phyloP scores from a whole-genome alignment of 352 stramenopile species.

The Pseudoperonospora humuli region DNA sequence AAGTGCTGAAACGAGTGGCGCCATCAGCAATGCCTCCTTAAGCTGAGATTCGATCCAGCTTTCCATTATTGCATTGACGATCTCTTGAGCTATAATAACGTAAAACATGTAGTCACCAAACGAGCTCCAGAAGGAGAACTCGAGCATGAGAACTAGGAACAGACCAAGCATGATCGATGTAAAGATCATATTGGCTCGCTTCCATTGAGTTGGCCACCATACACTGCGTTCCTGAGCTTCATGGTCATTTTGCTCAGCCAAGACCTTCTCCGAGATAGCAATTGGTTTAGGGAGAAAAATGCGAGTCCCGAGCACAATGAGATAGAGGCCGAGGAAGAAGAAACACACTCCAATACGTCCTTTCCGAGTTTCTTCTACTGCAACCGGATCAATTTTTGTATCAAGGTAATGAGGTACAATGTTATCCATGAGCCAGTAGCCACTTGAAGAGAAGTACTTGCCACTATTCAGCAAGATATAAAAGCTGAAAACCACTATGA shows the following conservation, averaged over 20 bases:
- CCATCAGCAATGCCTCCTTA: constrained; percentile 87
- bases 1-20: constrained; percentile 85
- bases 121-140: constrained; percentile 94
- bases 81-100: constrained; percentile 90
- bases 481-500: constrained; percentile 50
- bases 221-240: constrained; percentile 59
- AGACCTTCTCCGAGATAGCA: constrained; percentile 84
- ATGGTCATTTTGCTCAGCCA: constrained; percentile 74
- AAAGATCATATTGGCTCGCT: constrained; percentile 92
- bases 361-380: constrained; percentile 48
- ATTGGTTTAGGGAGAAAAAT: constrained; percentile 91
- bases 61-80: constrained; percentile 86
- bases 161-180: constrained; percentile 88
- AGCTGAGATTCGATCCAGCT: constrained; percentile 86
- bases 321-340: constrained; percentile 84
- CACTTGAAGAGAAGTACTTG: constrained; percentile 30
- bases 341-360: constrained; percentile 92
- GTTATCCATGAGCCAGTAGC: constrained; percentile 78
- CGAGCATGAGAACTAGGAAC: constrained; percentile 91
- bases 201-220: constrained; percentile 92
- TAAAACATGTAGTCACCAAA: constrained; percentile 96
- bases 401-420: constrained; percentile 85
- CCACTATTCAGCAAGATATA: constrained; percentile 65
- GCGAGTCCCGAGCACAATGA: constrained; percentile 66
- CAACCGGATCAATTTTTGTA: constrained; percentile 69